Percentiles rank a stretch among this genome's conserved stretches.
Conservation (phyloP, 2,329 filamentous ascomycete species). For the Leptographium lundbergii region DNA sequence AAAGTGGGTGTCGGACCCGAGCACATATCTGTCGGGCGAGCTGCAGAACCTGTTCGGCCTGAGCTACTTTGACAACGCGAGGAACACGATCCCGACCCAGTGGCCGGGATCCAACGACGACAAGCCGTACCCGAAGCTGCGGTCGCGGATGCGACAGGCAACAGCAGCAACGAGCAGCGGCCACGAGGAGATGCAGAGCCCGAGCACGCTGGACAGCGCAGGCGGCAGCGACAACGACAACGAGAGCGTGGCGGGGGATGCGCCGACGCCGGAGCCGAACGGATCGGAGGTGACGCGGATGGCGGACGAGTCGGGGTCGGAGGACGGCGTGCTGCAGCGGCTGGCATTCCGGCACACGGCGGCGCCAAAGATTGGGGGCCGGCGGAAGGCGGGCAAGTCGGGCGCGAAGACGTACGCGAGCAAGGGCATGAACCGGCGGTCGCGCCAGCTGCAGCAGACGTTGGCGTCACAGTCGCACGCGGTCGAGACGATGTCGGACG, state of each 20-base stretch:
- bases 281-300: slow-evolving; percentile 6
- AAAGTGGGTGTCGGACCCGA: slow-evolving; percentile 35
- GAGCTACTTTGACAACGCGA: slow-evolving; percentile 47
- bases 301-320: slow-evolving; percentile 24
- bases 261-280: slow-evolving; percentile 16
- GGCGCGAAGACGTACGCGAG: slow-evolving; percentile 32
- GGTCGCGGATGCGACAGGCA: slow-evolving; percentile 31
- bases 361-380: slow-evolving; percentile 15
- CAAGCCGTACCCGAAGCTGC: slow-evolving; percentile 41
- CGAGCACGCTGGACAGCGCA: slow-evolving; percentile 27
- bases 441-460: neutral
- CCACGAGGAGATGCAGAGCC: slow-evolving; percentile 33
- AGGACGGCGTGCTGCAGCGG: slow-evolving; percentile 6
- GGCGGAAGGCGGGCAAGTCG: slow-evolving; percentile 25
- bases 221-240: slow-evolving; percentile 40
- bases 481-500: neutral
- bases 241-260: slow-evolving; percentile 29
- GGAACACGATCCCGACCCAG: slow-evolving; percentile 54
- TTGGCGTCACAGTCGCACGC: neutral
- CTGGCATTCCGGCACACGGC: slow-evolving; percentile 7
- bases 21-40: slow-evolving; percentile 45
- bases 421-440: slow-evolving; percentile 22
- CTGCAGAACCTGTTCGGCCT: slow-evolving; percentile 68
- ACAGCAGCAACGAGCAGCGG: slow-evolving; percentile 17
- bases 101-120: slow-evolving; percentile 51